phyloP scores from a whole-genome alignment of 805 yeast species.

The Yamadazyma nakazawae region DNA sequence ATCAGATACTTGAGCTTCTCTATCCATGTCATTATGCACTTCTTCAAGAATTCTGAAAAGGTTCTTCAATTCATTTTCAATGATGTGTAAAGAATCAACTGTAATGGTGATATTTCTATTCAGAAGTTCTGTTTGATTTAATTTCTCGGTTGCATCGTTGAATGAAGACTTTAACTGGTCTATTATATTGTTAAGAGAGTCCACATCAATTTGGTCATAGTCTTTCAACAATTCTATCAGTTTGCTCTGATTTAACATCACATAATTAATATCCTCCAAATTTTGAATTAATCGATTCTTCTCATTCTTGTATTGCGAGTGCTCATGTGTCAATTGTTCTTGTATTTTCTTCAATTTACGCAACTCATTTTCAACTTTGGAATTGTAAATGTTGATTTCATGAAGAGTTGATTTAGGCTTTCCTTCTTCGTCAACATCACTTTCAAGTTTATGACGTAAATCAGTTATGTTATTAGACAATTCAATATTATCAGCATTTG shows the following conservation, averaged over 20 bases:
- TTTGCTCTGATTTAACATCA: conserved; percentile 53
- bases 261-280: conserved; percentile 57
- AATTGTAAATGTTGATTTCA: conserved; percentile 44
- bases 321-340: conserved; percentile 59
- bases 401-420: conserved; percentile 33
- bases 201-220: conserved; percentile 60
- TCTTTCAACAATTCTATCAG: conserved; percentile 58
- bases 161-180: conserved; percentile 49
- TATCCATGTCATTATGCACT: conserved; percentile 39
- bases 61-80: conserved; percentile 39
- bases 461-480: conserved; percentile 29
- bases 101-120: conserved; percentile 52
- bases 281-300: conserved; percentile 56
- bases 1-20: conserved; percentile 39
- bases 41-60: conserved; percentile 52
- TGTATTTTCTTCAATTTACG: conserved; percentile 59
- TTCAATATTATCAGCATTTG: conserved; percentile 19
- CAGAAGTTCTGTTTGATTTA: conserved; percentile 35
- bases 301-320: conserved; percentile 58
- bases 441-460: conserved; percentile 30
- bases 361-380: conserved; percentile 58
- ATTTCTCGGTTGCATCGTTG: conserved; percentile 27
- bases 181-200: conserved; percentile 49
- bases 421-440: conserved; percentile 15
- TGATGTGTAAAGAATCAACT: conserved; percentile 52